Percentiles rank a stretch among this genome's conserved stretches.
Evolutionary conservation across 345 rosid species (phyloP).

Genomic region (Syzygium oleosum): DNA sequence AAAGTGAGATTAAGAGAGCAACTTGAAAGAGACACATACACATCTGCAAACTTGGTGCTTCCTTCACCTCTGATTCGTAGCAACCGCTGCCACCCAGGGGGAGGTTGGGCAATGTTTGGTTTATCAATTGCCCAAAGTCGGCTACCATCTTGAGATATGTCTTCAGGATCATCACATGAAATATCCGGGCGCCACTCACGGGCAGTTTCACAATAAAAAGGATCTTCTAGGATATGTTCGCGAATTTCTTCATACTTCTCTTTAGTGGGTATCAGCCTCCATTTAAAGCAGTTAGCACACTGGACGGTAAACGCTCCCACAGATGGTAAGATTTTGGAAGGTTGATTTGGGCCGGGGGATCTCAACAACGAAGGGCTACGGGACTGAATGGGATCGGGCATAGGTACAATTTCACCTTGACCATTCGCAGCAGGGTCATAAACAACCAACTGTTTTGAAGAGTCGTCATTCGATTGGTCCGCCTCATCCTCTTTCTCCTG

Average conservation of each 20-base stretch:
- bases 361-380: conserved; percentile 10
- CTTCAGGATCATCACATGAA: conserved; percentile 71
- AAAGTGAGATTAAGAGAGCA: not conserved
- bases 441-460: conserved; percentile 52
- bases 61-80: conserved; percentile 79
- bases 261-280: conserved; percentile 89
- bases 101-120: conserved; percentile 86
- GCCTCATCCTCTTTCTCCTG: conserved; percentile 15
- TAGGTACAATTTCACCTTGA: conserved; percentile 16
- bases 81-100: conserved; percentile 82
- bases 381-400: conserved; percentile 14
- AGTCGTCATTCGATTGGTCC: conserved; percentile 16
- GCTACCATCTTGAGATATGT: conserved; percentile 85
- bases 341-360: conserved; percentile 10
- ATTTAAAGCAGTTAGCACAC: conserved; percentile 79
- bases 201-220: conserved; percentile 62
- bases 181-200: conserved; percentile 71
- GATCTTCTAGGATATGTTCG: conserved; percentile 62
- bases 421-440: conserved; percentile 43
- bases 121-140: conserved; percentile 95
- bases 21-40: conserved; percentile 42
- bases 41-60: conserved; percentile 81
- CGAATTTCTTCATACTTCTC: conserved; percentile 90
- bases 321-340: conserved; percentile 43
- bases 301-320: conserved; percentile 91